Percentiles rank a stretch among this genome's conserved stretches.
These are phyloP conservation scores for Paxillus rubicundulus DNA, from an alignment of 768 basidiomycete genomes.

Conservation along the genomic window DNA sequence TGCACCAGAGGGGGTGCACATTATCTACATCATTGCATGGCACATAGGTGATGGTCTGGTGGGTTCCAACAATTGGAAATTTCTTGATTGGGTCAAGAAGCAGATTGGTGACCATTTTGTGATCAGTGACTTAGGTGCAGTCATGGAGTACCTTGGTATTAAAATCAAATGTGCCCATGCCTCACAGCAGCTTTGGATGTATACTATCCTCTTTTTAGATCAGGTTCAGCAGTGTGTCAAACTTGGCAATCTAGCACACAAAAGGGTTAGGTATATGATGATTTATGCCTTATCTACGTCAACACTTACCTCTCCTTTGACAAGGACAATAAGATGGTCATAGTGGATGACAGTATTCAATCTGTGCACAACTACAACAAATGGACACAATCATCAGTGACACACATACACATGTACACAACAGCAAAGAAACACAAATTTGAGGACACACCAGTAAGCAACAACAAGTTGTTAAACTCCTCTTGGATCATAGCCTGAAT, in stretches of 20 bases:
- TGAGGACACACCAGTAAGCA: constrained; percentile 60
- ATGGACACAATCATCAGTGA: not conserved
- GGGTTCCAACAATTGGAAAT: no score
- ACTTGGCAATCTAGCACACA: constrained; percentile 47
- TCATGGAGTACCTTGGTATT: no score
- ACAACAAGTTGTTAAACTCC: constrained; percentile 73
- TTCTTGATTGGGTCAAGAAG: no score
- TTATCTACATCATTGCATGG: no score
- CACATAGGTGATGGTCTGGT: no score
- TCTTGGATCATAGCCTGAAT: constrained; percentile 86
- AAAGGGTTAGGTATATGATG: not conserved
- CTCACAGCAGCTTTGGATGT: no score
- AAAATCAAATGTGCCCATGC: no score
- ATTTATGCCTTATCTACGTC: no score
- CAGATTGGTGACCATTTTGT: no score
- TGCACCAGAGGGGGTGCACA: no score
- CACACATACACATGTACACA: not conserved
- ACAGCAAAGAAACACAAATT: not conserved
- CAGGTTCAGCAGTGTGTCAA: constrained; percentile 70
- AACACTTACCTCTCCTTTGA: constrained; percentile 35
- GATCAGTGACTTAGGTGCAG: no score
- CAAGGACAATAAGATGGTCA: constrained; percentile 73
- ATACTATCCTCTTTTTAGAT: constrained; percentile 61
- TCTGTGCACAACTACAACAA: constrained; percentile 56
- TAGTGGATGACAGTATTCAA: constrained; percentile 80